Conservation (phyloP, 768 basidiomycete species). For the Collybia sordida region DNA sequence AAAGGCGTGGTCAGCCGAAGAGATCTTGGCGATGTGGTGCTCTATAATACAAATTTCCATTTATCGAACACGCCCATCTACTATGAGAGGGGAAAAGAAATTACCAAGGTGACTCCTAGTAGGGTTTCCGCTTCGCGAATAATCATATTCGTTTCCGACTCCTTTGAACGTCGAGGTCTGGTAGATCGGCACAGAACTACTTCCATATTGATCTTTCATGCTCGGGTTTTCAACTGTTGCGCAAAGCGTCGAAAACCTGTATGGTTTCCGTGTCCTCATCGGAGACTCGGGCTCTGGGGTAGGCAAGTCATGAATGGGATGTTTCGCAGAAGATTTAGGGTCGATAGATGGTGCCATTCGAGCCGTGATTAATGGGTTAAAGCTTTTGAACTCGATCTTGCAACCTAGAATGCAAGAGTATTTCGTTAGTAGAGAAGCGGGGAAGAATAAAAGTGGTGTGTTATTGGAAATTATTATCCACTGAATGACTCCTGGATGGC, state of each 20-base stretch:
- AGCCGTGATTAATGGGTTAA: slow-evolving; percentile 2
- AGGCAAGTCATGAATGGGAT: slow-evolving; percentile 54
- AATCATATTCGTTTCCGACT: slow-evolving; percentile 86
- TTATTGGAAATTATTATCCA: slow-evolving; percentile 6
- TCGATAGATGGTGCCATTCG: slow-evolving; percentile 39
- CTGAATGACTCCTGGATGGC: slow-evolving; percentile 19
- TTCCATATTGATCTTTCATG: slow-evolving; percentile 94
- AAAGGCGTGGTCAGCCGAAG: slow-evolving; percentile 87
- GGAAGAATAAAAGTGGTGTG: slow-evolving; percentile 2
- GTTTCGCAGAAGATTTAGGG: slow-evolving; percentile 29
- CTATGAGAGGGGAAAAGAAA: slow-evolving; percentile 15
- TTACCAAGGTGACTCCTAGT: slow-evolving; percentile 92
- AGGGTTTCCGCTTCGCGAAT: slow-evolving; percentile 93
- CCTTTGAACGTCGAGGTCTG: slow-evolving; percentile 99
- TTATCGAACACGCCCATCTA: background rate
- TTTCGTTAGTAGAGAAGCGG: slow-evolving; percentile 1
- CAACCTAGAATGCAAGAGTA: slow-evolving; percentile 1
- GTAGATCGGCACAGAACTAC: slow-evolving; percentile 95
- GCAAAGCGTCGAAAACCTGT: slow-evolving; percentile 88
- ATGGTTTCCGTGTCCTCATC: slow-evolving; percentile 63
- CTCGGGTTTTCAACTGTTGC: slow-evolving; percentile 90
- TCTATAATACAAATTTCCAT: slow-evolving; percentile 49
- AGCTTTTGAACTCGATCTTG: slow-evolving; percentile 1
- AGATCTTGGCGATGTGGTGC: slow-evolving; percentile 96
- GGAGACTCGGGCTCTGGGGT: slow-evolving; percentile 86